Percentiles rank a stretch among this genome's conserved stretches.
phyloP scores from a whole-genome alignment of 2,329 filamentous ascomycete genomes.

The Decorospora gaudefroyi region DNA sequence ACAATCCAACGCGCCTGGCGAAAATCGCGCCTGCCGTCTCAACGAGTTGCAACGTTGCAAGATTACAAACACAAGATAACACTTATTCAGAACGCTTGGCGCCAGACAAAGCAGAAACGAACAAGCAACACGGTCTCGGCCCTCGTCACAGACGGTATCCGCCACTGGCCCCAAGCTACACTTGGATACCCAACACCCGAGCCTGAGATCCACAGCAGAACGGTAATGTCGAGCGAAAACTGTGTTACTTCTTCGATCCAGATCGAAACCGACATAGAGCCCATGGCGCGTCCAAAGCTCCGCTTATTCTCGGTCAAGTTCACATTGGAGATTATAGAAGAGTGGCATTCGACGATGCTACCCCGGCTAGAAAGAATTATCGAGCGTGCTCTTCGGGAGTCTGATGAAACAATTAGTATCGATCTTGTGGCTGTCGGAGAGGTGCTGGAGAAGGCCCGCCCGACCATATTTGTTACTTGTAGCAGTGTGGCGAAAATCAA shows the following conservation, averaged over 20 bases:
- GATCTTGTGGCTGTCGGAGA: slow-evolving; percentile 76
- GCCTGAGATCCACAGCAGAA: slow-evolving; percentile 31
- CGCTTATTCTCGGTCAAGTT: slow-evolving; percentile 56
- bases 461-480: slow-evolving; percentile 78
- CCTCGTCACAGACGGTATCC: slow-evolving; percentile 37
- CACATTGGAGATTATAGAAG: slow-evolving; percentile 66
- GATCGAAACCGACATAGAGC: slow-evolving; percentile 42
- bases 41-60: slow-evolving; percentile 32
- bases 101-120: slow-evolving; percentile 39
- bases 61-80: slow-evolving; percentile 49
- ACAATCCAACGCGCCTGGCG: slow-evolving; percentile 47
- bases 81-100: slow-evolving; percentile 47
- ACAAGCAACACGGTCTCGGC: slow-evolving; percentile 39
- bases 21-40: slow-evolving; percentile 18
- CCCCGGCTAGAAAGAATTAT: slow-evolving; percentile 74
- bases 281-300: slow-evolving; percentile 40
- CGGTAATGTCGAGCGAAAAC: slow-evolving; percentile 25
- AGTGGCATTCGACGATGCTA: slow-evolving; percentile 73
- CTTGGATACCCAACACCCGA: slow-evolving; percentile 43
- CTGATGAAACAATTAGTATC: slow-evolving; percentile 77
- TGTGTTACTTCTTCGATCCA: slow-evolving; percentile 41
- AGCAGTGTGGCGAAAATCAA: slow-evolving; percentile 74
- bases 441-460: slow-evolving; percentile 65
- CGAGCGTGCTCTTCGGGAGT: slow-evolving; percentile 70
- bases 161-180: slow-evolving; percentile 43